A percentile compares a stretch with the other conserved stretches of the same genome.
Conservation (phyloP, 1,284 basidiomycete species). For the Ganoderma sp. region DNA sequence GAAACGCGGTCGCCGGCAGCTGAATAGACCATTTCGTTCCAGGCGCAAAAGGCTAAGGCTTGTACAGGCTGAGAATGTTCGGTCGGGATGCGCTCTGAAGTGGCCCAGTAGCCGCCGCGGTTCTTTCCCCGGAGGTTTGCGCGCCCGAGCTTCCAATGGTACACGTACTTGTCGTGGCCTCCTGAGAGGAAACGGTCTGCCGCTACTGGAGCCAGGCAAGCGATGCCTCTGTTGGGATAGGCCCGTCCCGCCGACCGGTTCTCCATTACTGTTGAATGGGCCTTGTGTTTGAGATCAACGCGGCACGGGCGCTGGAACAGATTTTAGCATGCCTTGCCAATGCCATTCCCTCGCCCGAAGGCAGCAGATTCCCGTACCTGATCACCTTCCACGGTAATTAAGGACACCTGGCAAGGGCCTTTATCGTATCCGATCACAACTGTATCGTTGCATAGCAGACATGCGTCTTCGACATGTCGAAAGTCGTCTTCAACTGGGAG, state of each 20-base stretch:
- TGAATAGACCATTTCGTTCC: conserved; percentile 44
- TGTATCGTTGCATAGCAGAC: conserved; percentile 46
- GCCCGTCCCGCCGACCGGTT: conserved; percentile 29
- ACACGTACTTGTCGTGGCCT: conserved; percentile 50
- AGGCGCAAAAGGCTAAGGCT: conserved; percentile 44
- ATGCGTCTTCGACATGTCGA: conserved; percentile 46
- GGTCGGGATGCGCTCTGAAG: conserved; percentile 37
- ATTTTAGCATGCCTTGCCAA: conserved; percentile 17
- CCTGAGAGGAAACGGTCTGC: conserved; percentile 49
- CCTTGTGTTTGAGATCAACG: conserved; percentile 39
- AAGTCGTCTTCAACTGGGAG: conserved; percentile 46
- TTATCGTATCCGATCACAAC: conserved; percentile 52
- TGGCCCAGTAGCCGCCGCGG: conserved; percentile 23
- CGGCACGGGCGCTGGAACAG: conserved; percentile 31
- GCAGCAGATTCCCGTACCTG: conserved; percentile 31
- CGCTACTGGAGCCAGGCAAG: conserved; percentile 45
- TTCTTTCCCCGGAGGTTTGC: conserved; percentile 9
- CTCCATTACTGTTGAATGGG: conserved; percentile 37
- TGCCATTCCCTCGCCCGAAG: not conserved
- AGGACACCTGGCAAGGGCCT: conserved; percentile 47
- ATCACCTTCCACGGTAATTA: conserved; percentile 43
- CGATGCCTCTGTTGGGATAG: conserved; percentile 44
- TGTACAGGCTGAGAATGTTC: conserved; percentile 42
- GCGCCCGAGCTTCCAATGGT: conserved; percentile 44
- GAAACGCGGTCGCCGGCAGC: conserved; percentile 43